These are phyloP conservation scores for Botrytis squamosa DNA, from an alignment of 2,329 filamentous ascomycete species.

Conservation along the genomic window DNA sequence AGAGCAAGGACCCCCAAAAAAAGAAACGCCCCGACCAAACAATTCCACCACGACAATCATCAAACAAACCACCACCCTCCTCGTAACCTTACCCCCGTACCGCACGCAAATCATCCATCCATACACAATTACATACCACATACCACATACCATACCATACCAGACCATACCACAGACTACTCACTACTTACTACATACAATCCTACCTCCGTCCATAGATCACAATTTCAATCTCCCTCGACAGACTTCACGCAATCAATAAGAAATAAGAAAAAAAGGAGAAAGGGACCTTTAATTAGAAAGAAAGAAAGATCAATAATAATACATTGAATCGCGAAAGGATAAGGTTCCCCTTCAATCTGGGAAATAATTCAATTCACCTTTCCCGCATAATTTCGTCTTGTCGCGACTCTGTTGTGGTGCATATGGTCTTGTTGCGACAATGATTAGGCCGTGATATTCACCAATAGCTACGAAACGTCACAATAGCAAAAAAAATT, in stretches of 20 bases:
- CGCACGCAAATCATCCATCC: not conserved
- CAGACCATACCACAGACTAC: not conserved
- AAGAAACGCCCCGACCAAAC: not conserved
- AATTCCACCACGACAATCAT: slow-evolving; percentile 1
- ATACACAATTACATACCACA: not conserved
- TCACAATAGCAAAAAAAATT: slow-evolving; percentile 15
- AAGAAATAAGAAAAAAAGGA: no score
- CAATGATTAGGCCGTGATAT: slow-evolving; percentile 34
- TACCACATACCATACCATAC: not conserved
- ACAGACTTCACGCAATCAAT: not conserved
- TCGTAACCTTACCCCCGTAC: not conserved
- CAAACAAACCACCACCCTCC: not conserved
- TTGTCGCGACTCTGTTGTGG: slow-evolving; percentile 17
- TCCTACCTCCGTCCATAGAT: not conserved
- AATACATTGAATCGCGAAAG: not conserved
- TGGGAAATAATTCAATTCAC: slow-evolving; percentile 5
- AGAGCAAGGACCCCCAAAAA: slow-evolving; percentile 3
- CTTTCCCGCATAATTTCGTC: not conserved
- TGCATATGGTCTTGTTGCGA: slow-evolving; percentile 29
- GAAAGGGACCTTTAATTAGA: not conserved
- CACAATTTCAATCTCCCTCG: not conserved
- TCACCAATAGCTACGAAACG: slow-evolving; percentile 24
- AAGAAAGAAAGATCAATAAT: no score
- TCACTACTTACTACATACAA: not conserved
- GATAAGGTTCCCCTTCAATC: not conserved